Evolutionary conservation across 805 yeast genomes (phyloP), one percentile per base, ranked within the genome.

Genomic region (Starmerella lactis-condensi): DNA sequence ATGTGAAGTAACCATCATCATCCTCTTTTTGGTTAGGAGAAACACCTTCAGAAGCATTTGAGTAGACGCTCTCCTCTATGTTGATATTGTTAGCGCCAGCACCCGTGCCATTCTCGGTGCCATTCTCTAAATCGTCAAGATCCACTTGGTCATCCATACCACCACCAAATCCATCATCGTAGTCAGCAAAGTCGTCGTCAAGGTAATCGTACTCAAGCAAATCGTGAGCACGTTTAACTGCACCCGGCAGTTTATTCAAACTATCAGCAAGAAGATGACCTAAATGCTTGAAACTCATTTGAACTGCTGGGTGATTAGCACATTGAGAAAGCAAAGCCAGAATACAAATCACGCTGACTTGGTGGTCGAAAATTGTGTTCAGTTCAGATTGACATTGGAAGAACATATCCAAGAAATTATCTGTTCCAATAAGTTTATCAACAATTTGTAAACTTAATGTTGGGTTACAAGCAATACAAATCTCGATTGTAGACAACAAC

Each of bases 311-410:
- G 8, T 51, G 41, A 1, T 46, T 42, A 9, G 54, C 55, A 2
- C 51, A 48, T 3, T 45, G 28, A 4, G 54, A 35, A 24, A 69
- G 40, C 10, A 78, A 36, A 8, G 69, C 59, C 35, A 83, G 52
- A 15, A 75, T 48, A 0, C 89, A 91, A 40, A 85, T 53, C 2
- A 69, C 57, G 1, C 78, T 69, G 26, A 85, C 53, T 52, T 82
- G 83, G 50, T 79, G 61, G 53, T 85, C 96, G 45, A 65, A 77
- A 2, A 79, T 92, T 37, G 92, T 60, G 15, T 63, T 62, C 42
- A 75, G 62, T 17, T 58, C 54, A 4, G 71, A 65, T 24, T 70
- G 55, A 7, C 61, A 43, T 14, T 62, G 58, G 45, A 75, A 67
- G 94, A 94, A 81, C 32, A 60, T 50, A 17, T 60, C 60, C 44